Base-by-base conservation (phyloP, 495 filamentous ascomycete species). In the Aspergillus saccharolyticus region DNA sequence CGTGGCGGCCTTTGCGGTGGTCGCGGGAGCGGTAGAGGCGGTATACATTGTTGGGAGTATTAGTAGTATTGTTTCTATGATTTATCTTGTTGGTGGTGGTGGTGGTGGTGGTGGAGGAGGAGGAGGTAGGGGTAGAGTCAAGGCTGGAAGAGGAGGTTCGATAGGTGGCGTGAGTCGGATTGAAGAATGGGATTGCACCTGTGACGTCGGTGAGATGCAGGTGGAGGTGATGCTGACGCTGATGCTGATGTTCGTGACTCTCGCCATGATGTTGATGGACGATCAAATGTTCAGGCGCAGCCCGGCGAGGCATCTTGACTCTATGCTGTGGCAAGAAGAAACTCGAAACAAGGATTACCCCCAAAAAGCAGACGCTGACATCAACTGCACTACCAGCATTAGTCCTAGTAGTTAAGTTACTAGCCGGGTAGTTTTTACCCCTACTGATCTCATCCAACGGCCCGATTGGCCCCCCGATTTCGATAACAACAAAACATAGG, bases 1-100 rank as follows among this genome's bases (percentile, higher is more conserved):
- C 73, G 68, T 89, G 86, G 17, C 87, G 76, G 20, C 86, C 83
- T 72, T 89, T 89, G 44, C 86, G 76, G 64, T 87, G 88, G 66
- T 89, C 85, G n/a, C 87, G 79, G 44, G 85, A 84, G 15, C 81
- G 80, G 80, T 80, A 85, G 52, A 77, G 64, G 68, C 67, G 79
- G 20, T 70, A 61, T n/a, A 77, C 42, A n/a, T n/a, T n/a, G n/a
- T 25, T 19, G 15, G 61, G 58, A 20, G 33, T 12, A 5, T 39
- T 2, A 12, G 33, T n/a, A n/a, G n/a, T n/a, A n/a, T n/a, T n/a
- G n/a, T n/a, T n/a, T n/a, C 6, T 12, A 28, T 9, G 25, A 28
- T 28, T 28, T 3, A 9, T 3, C 3, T 28, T 3, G 25, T 3
- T 3, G 25, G 25, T 28, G 3, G 25, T 58, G 53, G 17, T 59